Evolutionary conservation across 345 rosid genomes (phyloP).

Genomic region (Litchi chinensis): DNA sequence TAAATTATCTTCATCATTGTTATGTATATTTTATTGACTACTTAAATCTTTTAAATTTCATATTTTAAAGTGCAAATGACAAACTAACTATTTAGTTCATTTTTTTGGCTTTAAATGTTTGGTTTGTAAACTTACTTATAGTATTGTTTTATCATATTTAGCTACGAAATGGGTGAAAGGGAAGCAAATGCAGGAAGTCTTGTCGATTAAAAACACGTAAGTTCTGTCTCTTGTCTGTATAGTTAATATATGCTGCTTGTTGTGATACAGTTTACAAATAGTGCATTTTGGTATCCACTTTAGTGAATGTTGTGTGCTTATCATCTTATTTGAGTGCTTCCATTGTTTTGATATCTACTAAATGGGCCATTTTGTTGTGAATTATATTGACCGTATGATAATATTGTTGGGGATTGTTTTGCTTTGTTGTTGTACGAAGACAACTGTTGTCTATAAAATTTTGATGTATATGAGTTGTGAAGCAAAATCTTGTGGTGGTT

Average conservation of each 20-base stretch:
- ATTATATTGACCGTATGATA: neutral
- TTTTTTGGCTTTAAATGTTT: neutral
- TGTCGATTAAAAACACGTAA: slow-evolving; percentile 94
- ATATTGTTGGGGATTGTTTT: neutral
- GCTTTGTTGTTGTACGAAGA: neutral
- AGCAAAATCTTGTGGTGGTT: neutral
- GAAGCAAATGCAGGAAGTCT: slow-evolving; percentile 83
- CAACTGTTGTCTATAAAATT: too few species aligned
- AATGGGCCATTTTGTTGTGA: neutral
- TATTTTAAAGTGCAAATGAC: neutral
- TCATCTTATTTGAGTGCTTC: neutral
- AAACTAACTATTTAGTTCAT: too few species aligned
- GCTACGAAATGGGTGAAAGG: slow-evolving; percentile 99
- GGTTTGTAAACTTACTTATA: neutral
- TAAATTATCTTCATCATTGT: neutral
- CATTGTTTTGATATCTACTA: neutral
- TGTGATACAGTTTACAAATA: neutral
- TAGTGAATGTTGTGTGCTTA: neutral
- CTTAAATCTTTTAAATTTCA: neutral
- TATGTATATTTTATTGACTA: neutral
- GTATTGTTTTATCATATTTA: slow-evolving; percentile 29
- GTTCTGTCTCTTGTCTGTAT: slow-evolving; percentile 14
- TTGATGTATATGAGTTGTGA: neutral
- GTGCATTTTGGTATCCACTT: neutral
- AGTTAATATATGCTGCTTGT: neutral